Conservation (phyloP, 2,329 filamentous ascomycete species). For the Capronia americana region DNA sequence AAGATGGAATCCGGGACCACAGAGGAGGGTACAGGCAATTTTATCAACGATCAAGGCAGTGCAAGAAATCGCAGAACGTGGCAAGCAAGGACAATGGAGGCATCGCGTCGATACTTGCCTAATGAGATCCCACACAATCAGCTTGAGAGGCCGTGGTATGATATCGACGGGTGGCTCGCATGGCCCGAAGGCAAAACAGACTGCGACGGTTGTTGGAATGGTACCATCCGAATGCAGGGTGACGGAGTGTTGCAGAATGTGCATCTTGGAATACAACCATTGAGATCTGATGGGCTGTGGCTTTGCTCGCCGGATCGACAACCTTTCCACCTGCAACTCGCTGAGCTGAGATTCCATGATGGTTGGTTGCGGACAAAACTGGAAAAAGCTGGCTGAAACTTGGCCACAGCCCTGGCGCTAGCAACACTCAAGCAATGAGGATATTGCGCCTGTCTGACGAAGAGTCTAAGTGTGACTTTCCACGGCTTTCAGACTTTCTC, state of each 20-base stretch:
- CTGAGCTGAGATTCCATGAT: conserved; percentile 17
- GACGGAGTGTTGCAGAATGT: conserved; percentile 18
- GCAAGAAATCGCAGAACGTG: conserved; percentile 3
- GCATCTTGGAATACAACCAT: not conserved
- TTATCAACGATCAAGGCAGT: conserved; percentile 5
- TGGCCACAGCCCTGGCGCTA: conserved; percentile 12
- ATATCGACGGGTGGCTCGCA: not conserved
- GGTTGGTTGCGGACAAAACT: conserved; percentile 26
- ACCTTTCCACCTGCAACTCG: conserved; percentile 8
- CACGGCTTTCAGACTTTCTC: too few relatives aligned
- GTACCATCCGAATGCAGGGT: conserved; percentile 11
- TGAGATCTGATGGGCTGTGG: not conserved
- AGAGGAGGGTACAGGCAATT: not conserved
- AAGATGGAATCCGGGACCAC: not conserved
- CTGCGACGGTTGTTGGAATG: not conserved
- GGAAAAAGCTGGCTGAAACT: conserved; percentile 21
- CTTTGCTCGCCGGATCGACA: conserved; percentile 20
- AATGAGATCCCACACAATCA: conserved; percentile 3
- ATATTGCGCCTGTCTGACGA: not conserved
- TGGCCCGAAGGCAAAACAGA: not conserved
- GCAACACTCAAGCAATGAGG: not conserved
- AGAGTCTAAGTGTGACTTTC: not conserved
- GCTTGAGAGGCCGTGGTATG: not conserved
- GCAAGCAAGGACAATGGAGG: not conserved
- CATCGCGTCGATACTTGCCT: conserved; percentile 10